Base-by-base conservation (phyloP, 2,329 filamentous ascomycete species). In the Clonostachys solani region DNA sequence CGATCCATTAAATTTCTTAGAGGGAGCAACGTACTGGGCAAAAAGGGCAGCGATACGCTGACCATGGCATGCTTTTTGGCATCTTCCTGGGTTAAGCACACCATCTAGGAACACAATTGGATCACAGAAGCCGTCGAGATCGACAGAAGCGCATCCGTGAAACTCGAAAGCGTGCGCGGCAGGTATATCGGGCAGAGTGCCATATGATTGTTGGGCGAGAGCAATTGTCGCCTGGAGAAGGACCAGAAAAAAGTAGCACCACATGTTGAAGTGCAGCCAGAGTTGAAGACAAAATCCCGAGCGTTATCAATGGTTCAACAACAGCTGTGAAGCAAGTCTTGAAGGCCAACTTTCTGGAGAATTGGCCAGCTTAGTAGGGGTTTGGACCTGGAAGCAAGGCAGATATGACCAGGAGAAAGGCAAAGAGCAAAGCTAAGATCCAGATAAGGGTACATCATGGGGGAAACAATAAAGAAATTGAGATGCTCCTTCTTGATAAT, bases 21-120 rank as follows among this genome's bases (percentile, higher is more conserved):
- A 2, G 3, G 12, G 9, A 23, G 6, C 0, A 8, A 52, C 63
- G 37, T 44, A 68, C 65, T 60, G 55, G 12, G 63, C 63, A n/a
- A 63, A 50, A 13, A 63, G 48, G 9, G 56, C 60, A 42, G 64
- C 62, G 45, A 60, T 54, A 40, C 46, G 51, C 41, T 61, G 58
- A 8, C 54, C 57, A 37, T 56, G 48, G 41, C 61, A 64, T 34
- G 60, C 60, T 15, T 44, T 45, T 47, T 62, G 60, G 43, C 60
- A 64, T 16, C 52, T 47, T 38, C 62, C 59, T 7, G 58, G 58
- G 33, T 53, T 57, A 34, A 61, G 42, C 34, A 42, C 45, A 23
- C 54, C 48, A 48, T 57, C 49, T 5, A 53, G 44, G 43, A 62
- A 50, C 18, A 45, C 44, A 12, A 62, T 40, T 16, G 60, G 57